These are phyloP conservation scores for Beverwykella pulmonaria DNA, from an alignment of 495 filamentous ascomycete genomes.

Conservation along the genomic window DNA sequence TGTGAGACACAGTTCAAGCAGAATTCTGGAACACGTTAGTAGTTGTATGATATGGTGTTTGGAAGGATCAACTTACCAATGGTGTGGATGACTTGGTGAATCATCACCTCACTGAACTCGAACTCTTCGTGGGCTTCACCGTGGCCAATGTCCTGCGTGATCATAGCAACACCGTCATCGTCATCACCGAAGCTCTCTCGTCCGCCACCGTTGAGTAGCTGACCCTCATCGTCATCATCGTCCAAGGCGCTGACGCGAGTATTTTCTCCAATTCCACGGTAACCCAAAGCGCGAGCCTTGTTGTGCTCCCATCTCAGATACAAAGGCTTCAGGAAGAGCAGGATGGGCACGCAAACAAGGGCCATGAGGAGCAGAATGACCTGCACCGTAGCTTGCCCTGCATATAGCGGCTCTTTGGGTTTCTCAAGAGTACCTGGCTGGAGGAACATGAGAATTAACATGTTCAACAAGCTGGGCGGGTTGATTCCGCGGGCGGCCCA, in stretches of 20 bases:
- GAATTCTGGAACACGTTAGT: conserved; percentile 67
- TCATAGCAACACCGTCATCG: conserved; percentile 87
- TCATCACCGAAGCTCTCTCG: conserved; percentile 77
- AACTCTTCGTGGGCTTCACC: conserved; percentile 89
- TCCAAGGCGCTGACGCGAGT: conserved; percentile 82
- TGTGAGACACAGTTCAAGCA: conserved; percentile 99
- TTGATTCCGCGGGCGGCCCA: conserved; percentile 68
- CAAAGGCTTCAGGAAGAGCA: conserved; percentile 93
- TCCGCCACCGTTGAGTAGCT: conserved; percentile 57
- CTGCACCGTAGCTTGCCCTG: conserved; percentile 75
- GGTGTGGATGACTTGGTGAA: conserved; percentile 98
- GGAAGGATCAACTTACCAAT: conserved; percentile 69
- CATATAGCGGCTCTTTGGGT: conserved; percentile 65
- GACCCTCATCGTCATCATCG: conserved; percentile 59
- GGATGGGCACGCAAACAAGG: conserved; percentile 79
- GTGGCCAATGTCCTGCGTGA: conserved; percentile 79
- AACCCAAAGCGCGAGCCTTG: conserved; percentile 79
- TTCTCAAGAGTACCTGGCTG: conserved; percentile 72
- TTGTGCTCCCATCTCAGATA: conserved; percentile 93
- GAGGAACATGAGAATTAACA: conserved; percentile 99
- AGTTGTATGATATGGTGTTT: neutral
- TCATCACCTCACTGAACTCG: conserved; percentile 94
- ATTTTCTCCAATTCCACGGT: conserved; percentile 87
- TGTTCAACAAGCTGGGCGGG: conserved; percentile 90
- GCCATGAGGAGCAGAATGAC: conserved; percentile 80